A percentile compares a stretch with the other conserved stretches of the same genome.
Evolutionary conservation across 805 yeast species (phyloP).

Genomic region (Saturnispora sekii): DNA sequence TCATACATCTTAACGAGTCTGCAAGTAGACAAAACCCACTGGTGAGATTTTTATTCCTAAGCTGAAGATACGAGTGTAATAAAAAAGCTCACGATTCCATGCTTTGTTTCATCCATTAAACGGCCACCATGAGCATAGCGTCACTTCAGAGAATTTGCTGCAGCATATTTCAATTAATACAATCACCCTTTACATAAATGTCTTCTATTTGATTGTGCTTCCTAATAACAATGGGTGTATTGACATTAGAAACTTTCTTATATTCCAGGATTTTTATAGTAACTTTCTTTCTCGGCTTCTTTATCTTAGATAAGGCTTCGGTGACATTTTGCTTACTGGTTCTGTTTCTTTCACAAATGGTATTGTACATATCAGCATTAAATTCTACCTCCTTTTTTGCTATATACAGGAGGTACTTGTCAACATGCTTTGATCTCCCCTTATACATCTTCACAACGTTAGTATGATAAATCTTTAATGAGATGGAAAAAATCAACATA

Average conservation of each 20-base stretch:
- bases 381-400: constrained; percentile 1
- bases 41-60: too few species aligned
- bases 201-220: constrained; percentile 1
- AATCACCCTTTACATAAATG: not conserved
- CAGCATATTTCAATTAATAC: too few species aligned
- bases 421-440: not conserved
- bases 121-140: too few species aligned
- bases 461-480: not conserved
- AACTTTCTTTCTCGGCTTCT: not conserved
- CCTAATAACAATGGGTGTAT: not conserved
- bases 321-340: not conserved
- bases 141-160: too few species aligned
- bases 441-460: not conserved
- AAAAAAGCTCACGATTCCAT: not conserved
- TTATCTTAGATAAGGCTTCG: not conserved
- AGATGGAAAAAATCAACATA: not conserved
- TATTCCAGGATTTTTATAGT: not conserved
- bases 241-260: not conserved
- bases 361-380: not conserved
- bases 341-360: not conserved
- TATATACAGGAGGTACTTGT: constrained; percentile 3
- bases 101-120: not conserved
- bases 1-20: too few species aligned
- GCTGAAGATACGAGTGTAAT: not conserved
- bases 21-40: too few species aligned